These are phyloP conservation scores for Colletotrichum simmondsii DNA, from an alignment of 2,329 filamentous ascomycete species.

Conservation along the genomic window DNA sequence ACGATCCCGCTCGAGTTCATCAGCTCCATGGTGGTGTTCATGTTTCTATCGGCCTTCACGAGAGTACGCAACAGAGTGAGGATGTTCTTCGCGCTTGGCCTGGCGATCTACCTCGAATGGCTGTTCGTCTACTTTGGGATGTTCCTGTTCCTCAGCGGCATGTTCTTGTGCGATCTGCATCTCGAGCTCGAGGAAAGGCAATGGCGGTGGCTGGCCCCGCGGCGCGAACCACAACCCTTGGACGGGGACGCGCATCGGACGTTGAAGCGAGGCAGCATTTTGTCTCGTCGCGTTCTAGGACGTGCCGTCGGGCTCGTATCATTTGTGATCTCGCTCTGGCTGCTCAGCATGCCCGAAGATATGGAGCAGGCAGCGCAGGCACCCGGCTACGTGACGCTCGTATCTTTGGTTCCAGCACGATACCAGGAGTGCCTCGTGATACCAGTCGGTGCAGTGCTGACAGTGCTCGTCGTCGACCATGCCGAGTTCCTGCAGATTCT, in stretches of 20 bases:
- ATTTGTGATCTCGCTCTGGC: slow-evolving; percentile 11
- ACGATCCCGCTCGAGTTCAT: slow-evolving; percentile 71
- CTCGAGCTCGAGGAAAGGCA: background rate
- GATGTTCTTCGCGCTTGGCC: too few species aligned
- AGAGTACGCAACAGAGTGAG: too few species aligned
- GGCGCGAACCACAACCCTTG: too few species aligned
- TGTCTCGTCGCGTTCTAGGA: too few species aligned
- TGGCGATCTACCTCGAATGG: too few species aligned
- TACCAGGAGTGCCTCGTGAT: too few species aligned
- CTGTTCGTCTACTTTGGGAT: slow-evolving; percentile 27
- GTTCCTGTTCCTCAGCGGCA: slow-evolving; percentile 15
- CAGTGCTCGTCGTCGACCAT: background rate
- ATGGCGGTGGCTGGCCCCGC: background rate
- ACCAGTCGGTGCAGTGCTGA: too few species aligned
- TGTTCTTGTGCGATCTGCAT: slow-evolving; percentile 19
- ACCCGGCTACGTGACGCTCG: slow-evolving; percentile 3
- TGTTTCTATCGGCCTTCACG: too few species aligned
- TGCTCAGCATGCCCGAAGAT: slow-evolving; percentile 17
- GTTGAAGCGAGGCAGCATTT: too few species aligned
- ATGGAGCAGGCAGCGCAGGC: slow-evolving; percentile 10
- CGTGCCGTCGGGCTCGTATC: too few species aligned
- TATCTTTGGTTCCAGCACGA: background rate
- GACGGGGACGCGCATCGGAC: too few species aligned
- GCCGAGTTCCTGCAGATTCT: too few species aligned
- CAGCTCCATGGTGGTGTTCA: slow-evolving; percentile 55